Evolutionary conservation across 176 grass and related monocot species (phyloP), one percentile per base, ranked within the genome.

Genomic region (Musa beccarii): DNA sequence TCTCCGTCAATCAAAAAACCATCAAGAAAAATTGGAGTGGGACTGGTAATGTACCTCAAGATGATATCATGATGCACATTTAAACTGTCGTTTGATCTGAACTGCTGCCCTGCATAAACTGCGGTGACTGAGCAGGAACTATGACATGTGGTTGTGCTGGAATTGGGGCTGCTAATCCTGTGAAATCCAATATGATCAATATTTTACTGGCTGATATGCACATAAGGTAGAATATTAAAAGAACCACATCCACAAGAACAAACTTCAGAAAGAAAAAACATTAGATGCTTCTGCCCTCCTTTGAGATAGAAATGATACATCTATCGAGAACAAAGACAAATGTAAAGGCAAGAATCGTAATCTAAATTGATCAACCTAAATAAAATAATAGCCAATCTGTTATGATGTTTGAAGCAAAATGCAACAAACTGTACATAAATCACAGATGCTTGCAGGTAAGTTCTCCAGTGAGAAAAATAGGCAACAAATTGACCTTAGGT

Each of bases 11-110:
- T 51, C 20, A 50, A 62, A 19, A 51, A 17, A 73, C 69, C 14
- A 74, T 52, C n/a, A 81, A 49, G 53, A 12, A 59, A 53, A 72
- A 14, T 59, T 51, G 13, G 57, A 66, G 29, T 22, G 19, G 69
- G 12, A 81, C 2, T 54, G 68, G 11, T 67, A 75, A 14, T 72
- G 75, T 85, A 92, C 90, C 87, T 92, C 87, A 70, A 83, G 80
- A 82, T 83, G 81, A 63, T 85, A 85, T 75, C 81, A 69, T 52
- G 80, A 57, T 73, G 53, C 67, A 69, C 55, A 79, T 68, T 87
- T 98, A 99, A 82, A 85, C 82, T 86, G 90, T 88, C 87, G 78
- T 88, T 84, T 99, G 86, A 64, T 94, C 95, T 83, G 95, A 94
- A 82, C 82, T 78, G 76, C 80, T 86, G 68, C 83, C 80, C 70